Evolutionary conservation across 352 stramenopile species (phyloP), one percentile per base, ranked within the genome.

Genomic region (Phytophthora ohioensis): DNA sequence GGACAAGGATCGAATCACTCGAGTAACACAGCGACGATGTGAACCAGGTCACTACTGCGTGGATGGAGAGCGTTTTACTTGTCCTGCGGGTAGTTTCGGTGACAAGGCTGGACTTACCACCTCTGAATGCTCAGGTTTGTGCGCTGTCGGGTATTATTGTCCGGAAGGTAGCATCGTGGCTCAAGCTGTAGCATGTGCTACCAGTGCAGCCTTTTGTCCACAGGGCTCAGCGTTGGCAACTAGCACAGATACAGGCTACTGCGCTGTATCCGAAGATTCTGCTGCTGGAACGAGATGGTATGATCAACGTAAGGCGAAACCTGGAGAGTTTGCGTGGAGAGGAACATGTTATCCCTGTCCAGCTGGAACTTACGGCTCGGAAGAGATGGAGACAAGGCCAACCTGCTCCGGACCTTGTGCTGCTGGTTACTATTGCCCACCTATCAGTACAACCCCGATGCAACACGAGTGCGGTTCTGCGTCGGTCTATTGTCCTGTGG

Each of bases 341-440:
- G 86, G 86, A 13, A 62, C 58, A 43, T 94, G 86, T 30, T 87
- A 78, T 49, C 64, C 69, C 0, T 98, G 92, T 59, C 90, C 91
- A 3, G 70, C 77, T 2, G 88, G 90, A 1, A 77, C 60, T 6
- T 97, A 81, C 56, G 88, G 92, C 7, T 73, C 57, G 0, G 41
- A 59, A 8, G 36, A 67, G 8, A 82, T 80, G 12, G 73, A 92
- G 64, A 78, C 64, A 7, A 60, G 80, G 49, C 56, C 81, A 2
- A 62, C 60, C 0, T 97, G 91, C 54, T 77, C 79, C 0, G 91
- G 87, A 0, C 35, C 35, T 3, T 97, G 91, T 69, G 43, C 71
- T 13, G 15, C 69, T 6, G 91, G 91, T 5, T 97, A 88, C 67
- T 96, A 80, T 65, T 93, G 86, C 36, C 82, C 84, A 11, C 42